Evolutionary conservation across 73 alveolate species (phyloP).

Genomic region (Paramecium pentaurelia): DNA sequence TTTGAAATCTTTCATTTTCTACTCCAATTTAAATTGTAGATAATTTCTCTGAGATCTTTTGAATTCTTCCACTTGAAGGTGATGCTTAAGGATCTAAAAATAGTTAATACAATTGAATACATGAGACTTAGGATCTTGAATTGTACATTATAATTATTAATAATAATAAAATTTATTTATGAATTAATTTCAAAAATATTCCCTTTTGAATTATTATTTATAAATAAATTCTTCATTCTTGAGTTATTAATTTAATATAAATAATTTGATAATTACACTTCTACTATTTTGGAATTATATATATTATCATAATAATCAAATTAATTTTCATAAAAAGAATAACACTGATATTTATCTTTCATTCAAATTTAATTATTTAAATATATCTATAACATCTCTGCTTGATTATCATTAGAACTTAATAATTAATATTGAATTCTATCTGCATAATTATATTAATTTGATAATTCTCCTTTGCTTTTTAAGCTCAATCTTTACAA

Average conservation of each 20-base stretch:
- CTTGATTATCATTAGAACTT: not conserved
- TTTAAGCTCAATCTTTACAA: too few relatives aligned
- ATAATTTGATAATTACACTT: not conserved
- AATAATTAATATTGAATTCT: too few relatives aligned
- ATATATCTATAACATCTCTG: not conserved
- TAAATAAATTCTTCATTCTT: not conserved
- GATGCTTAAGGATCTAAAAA: constrained; percentile 4
- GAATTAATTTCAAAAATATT: not conserved
- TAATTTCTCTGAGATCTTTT: constrained; percentile 25
- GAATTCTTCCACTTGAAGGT: constrained; percentile 3
- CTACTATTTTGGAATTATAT: too few relatives aligned
- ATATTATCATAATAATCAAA: too few relatives aligned
- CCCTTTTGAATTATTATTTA: not conserved
- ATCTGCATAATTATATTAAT: too few relatives aligned
- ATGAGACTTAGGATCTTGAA: constrained; percentile 17
- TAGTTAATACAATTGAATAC: not conserved
- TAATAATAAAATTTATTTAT: not conserved
- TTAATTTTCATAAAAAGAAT: too few relatives aligned
- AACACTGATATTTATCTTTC: too few relatives aligned
- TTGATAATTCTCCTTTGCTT: too few relatives aligned
- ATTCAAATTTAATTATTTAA: too few relatives aligned
- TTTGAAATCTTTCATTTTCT: constrained; percentile 45
- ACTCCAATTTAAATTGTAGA: constrained; percentile 42
- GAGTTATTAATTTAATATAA: not conserved
- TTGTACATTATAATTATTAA: not conserved